Evolutionary conservation across 352 stramenopile genomes (phyloP), one percentile per base, ranked within the genome.

Genomic region (Pythium monospermum): DNA sequence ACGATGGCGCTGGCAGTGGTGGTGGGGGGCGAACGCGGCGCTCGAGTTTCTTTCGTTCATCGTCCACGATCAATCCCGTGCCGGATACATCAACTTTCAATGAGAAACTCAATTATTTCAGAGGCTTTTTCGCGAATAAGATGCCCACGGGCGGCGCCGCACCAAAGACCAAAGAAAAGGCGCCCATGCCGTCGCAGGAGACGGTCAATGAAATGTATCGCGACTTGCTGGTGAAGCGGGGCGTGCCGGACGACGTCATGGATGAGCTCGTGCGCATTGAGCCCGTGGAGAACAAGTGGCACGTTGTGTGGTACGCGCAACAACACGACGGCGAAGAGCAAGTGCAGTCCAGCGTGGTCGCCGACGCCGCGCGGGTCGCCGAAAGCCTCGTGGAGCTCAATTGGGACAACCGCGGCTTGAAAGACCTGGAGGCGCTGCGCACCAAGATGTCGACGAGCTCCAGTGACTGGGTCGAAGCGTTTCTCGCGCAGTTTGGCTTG

Each of bases 161-260:
- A 0, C 66, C 73, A 1, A 91, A 88, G 42, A 54, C 68, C n/a
- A 82, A 87, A 49, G 76, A 87, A 30, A 88, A 87, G 41, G 69
- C 76, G 0, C 62, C 69, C 2, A 76, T 76, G 31, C 68, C 76
- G 7, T 80, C 74, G 43, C 62, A 64, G 28, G 82, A 87, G 13
- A 87, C 75, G 0, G 82, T 93, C n/a, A 82, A 93, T 39, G 77
- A 93, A 44, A 93, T 93, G 82, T 93, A 93, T 41, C 66, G 82
- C 0, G 79, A 93, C 3, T 35, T 93, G 42, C 72, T 93, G 30
- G 26, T 80, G 12, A 93, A 91, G 56, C 82, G 82, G 26, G 76
- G 76, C 32, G 82, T 93, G 16, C 82, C 82, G 0, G 82, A 93
- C 31, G 82, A 93, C 43, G 82, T 93, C 0, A 82, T 91, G 71